These are phyloP conservation scores for Fusarium acutatum DNA, from an alignment of 2,329 filamentous ascomycete species.

Conservation along the genomic window DNA sequence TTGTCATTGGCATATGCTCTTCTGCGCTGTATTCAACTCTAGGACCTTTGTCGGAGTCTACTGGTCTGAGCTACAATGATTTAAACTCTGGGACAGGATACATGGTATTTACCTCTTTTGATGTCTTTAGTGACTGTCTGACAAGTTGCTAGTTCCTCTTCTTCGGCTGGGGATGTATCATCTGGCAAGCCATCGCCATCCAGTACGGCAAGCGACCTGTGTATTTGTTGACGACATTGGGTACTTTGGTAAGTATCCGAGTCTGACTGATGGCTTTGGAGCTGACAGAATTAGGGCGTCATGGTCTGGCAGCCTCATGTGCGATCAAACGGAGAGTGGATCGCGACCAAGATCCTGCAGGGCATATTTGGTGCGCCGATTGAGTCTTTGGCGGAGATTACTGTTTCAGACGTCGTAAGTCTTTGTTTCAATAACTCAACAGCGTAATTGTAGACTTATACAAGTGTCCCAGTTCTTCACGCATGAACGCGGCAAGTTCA, in stretches of 20 bases:
- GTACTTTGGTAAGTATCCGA: not conserved
- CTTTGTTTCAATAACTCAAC: rapidly evolving
- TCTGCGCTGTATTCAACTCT: not conserved
- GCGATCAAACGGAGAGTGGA: not conserved
- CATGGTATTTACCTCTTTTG: rapidly evolving
- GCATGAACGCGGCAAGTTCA: not conserved
- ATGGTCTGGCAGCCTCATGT: not conserved
- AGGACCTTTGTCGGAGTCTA: not conserved
- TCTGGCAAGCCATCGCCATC: not conserved
- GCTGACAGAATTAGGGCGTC: not conserved
- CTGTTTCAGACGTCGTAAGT: not conserved
- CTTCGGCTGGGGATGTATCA: not conserved
- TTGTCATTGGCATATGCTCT: not conserved
- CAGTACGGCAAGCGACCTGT: not conserved
- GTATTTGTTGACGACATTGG: not conserved
- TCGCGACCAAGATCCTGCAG: not conserved
- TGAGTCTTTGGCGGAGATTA: not conserved
- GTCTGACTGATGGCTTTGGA: rapidly evolving
- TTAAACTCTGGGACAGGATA: not conserved
- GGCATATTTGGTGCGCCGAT: not conserved
- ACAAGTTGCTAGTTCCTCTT: not conserved
- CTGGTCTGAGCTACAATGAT: not conserved
- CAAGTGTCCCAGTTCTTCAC: not conserved
- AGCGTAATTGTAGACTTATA: rapidly evolving
- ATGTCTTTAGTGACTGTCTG: rapidly evolving